phyloP scores from a whole-genome alignment of 163 green algal genomes.

The Chloromonas sp. region DNA sequence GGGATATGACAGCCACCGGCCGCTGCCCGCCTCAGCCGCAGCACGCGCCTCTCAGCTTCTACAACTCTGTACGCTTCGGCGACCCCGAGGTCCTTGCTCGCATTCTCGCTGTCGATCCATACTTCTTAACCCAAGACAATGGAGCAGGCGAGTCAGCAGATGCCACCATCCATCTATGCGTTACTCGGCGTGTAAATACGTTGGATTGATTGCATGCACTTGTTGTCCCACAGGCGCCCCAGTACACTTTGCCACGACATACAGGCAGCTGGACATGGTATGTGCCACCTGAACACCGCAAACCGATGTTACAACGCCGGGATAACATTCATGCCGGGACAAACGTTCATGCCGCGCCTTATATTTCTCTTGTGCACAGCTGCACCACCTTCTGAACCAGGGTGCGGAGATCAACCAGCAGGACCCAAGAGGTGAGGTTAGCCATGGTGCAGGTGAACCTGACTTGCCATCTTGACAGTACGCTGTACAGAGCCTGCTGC shows the following conservation, averaged over 20 bases:
- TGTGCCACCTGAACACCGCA: too few relatives aligned
- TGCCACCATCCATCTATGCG: too few relatives aligned
- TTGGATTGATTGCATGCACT: too few relatives aligned
- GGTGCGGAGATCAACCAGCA: conserved; percentile 84
- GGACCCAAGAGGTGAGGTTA: conserved; percentile 49
- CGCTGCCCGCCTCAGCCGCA: not conserved
- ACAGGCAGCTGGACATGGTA: conserved; percentile 93
- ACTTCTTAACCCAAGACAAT: conserved; percentile 78
- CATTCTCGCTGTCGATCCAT: conserved; percentile 70
- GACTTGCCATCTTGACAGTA: too few relatives aligned
- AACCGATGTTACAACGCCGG: too few relatives aligned
- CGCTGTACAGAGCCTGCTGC: too few relatives aligned
- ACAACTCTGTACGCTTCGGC: not conserved
- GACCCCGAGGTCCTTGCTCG: conserved; percentile 39
- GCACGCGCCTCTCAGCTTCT: not conserved
- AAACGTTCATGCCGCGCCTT: too few relatives aligned
- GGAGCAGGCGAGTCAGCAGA: conserved; percentile 38
- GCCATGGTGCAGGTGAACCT: too few relatives aligned
- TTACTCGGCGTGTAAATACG: too few relatives aligned
- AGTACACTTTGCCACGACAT: conserved; percentile 89
- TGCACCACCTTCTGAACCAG: conserved; percentile 74
- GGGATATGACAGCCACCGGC: not conserved
- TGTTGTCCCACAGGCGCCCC: conserved; percentile 49
- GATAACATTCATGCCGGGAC: too few relatives aligned
- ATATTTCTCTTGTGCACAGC: conserved; percentile 19